These are phyloP conservation scores for Diaporthe sp. DNA, from an alignment of 2,329 filamentous ascomycete species.

Conservation along the genomic window DNA sequence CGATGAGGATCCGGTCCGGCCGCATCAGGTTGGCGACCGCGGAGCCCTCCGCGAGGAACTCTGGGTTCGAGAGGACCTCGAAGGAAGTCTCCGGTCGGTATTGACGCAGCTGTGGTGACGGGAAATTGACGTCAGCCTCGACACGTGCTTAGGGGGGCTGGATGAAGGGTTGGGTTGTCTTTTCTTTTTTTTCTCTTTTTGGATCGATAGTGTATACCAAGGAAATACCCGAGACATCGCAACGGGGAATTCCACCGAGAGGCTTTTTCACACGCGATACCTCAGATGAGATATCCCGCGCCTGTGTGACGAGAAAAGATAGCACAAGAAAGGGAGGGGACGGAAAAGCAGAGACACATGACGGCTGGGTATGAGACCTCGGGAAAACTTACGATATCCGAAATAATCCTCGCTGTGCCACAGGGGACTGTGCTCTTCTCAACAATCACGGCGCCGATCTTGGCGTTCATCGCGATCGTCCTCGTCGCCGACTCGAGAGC, in stretches of 20 bases:
- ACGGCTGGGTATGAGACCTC: background rate
- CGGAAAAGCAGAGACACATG: background rate
- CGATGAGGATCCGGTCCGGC: conserved; percentile 71
- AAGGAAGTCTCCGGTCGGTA: conserved; percentile 59
- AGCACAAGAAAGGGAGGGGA: background rate
- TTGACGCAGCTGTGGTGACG: conserved; percentile 39
- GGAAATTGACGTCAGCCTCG: conserved; percentile 11
- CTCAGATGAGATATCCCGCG: background rate
- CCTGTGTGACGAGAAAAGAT: background rate
- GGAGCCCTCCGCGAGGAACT: conserved; percentile 72
- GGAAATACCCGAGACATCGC: conserved; percentile 28
- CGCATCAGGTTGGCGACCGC: conserved; percentile 66
- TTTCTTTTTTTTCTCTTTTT: background rate
- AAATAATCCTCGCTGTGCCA: conserved; percentile 66
- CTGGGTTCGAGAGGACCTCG: conserved; percentile 71
- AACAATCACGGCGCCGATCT: conserved; percentile 66
- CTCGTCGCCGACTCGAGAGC: conserved; percentile 65
- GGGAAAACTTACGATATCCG: conserved; percentile 58
- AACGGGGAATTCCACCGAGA: background rate
- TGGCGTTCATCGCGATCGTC: conserved; percentile 64
- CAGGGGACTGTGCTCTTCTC: conserved; percentile 75
- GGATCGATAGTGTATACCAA: conserved; percentile 3
- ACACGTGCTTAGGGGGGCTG: background rate
- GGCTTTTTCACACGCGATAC: background rate
- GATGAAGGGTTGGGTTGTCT: background rate